These are phyloP conservation scores for Cucumis hystrix DNA, from an alignment of 306 rosid genomes.

Conservation along the genomic window DNA sequence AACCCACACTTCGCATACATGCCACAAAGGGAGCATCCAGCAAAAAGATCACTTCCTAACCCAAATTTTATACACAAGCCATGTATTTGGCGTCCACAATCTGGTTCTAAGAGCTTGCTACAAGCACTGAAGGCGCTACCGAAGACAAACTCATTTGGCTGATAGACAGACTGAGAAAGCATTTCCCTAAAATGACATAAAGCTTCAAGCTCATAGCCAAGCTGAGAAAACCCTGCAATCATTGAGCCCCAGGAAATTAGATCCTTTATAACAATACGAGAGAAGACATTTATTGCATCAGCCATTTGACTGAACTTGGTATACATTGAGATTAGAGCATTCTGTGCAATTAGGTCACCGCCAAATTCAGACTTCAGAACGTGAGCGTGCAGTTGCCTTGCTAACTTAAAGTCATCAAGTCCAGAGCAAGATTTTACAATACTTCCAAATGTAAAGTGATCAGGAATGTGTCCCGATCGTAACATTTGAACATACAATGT, in stretches of 20 bases:
- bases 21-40: slow-evolving; percentile 72
- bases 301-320: slow-evolving; percentile 35
- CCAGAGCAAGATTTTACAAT: slow-evolving; percentile 49
- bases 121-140: slow-evolving; percentile 69
- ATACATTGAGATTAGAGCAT: slow-evolving; percentile 74
- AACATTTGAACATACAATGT: slow-evolving; percentile 45
- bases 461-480: slow-evolving; percentile 36
- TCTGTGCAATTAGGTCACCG: slow-evolving; percentile 35
- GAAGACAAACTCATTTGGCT: slow-evolving; percentile 56
- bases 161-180: slow-evolving; percentile 34
- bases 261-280: slow-evolving; percentile 37
- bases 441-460: slow-evolving; percentile 66
- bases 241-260: slow-evolving; percentile 72
- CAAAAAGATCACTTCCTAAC: slow-evolving; percentile 39
- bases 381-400: slow-evolving; percentile 54
- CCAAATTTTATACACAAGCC: slow-evolving; percentile 52
- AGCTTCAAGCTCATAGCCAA: slow-evolving; percentile 52
- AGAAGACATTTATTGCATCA: slow-evolving; percentile 41
- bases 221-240: slow-evolving; percentile 59
- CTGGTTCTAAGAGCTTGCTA: slow-evolving; percentile 37
- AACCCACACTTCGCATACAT: slow-evolving; percentile 62
- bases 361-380: slow-evolving; percentile 44
- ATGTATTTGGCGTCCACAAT: slow-evolving; percentile 61
- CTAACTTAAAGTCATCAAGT: slow-evolving; percentile 29
- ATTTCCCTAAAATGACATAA: slow-evolving; percentile 46